phyloP scores from a whole-genome alignment of 2,329 filamentous ascomycete species.

The Fusarium sp. region DNA sequence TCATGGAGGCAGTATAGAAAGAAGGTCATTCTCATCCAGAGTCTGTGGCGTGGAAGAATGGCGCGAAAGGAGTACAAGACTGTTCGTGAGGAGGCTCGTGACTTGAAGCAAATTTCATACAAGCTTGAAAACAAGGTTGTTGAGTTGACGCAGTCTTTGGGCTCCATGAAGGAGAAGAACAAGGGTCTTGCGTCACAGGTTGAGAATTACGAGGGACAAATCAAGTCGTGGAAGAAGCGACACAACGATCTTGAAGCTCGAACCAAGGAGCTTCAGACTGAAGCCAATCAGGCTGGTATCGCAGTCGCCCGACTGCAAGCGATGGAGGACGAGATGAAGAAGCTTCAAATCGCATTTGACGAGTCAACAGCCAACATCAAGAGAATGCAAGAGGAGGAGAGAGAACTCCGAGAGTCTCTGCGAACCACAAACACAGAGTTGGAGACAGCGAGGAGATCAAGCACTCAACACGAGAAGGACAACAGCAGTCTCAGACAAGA shows the following conservation, averaged over 20 bases:
- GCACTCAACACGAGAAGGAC: constrained; percentile 83
- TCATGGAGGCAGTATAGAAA: constrained; percentile 90
- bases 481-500: constrained; percentile 89
- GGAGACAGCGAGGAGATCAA: constrained; percentile 80
- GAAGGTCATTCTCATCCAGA: constrained; percentile 91
- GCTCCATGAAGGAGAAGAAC: constrained; percentile 94
- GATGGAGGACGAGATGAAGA: constrained; percentile 96
- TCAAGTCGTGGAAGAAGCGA: constrained; percentile 94
- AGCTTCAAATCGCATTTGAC: constrained; percentile 87
- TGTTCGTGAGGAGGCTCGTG: constrained; percentile 93
- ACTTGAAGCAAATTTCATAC: constrained; percentile 99
- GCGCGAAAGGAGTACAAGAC: constrained; percentile 90
- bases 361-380: constrained; percentile 93
- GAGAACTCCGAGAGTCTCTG: constrained; percentile 84
- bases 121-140: constrained; percentile 99
- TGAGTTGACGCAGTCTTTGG: constrained; percentile 93
- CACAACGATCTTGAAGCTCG: constrained; percentile 91
- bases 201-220: constrained; percentile 94
- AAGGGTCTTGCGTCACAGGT: constrained; percentile 89
- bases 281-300: constrained; percentile 98
- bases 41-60: constrained; percentile 86
- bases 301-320: constrained; percentile 88
- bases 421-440: constrained; percentile 84
- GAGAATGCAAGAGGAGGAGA: constrained; percentile 94
- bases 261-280: constrained; percentile 93